Base-by-base conservation (phyloP, 2,329 filamentous ascomycete genomes). In the Hypoxylon rubiginosum region DNA sequence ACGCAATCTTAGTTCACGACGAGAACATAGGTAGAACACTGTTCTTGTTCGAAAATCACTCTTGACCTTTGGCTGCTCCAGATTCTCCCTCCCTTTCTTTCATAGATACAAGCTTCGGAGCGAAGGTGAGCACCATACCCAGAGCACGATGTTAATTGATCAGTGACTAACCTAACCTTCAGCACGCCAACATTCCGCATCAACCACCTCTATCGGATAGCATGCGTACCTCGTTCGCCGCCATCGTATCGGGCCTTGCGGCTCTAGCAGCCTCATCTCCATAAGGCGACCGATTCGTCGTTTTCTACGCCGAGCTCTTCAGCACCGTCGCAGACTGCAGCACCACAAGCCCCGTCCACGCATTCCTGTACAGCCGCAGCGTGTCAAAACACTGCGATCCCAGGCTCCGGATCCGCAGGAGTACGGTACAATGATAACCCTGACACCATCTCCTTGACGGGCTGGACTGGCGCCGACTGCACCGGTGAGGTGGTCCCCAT, bases 281-380 rank as follows among this genome's bases (percentile, higher is more conserved):
- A 26, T 43, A 32, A 21, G 21, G 9, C 21, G 50, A 59, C 34
- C 34, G 28, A 8, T 53, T 56, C 8, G 34, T 17, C 13, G 26
- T 60, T 30, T 60, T 60, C 56, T 46, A 26, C 45, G 62, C 62
- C 4, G 51, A 64, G 26, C 45, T 64, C 30, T 64, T 50, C 61
- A 55, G 8, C 50, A 30, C 50, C 1, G 24, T 21, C 4, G n/a
- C 50, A 7, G 50, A 59, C 54, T 66, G 64, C 50, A 52, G 51
- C 50, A 34, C 19, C 1, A 63, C 59, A 1, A 21, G 46, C 28
- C 59, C 43, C 36, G 19, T 56, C n/a, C 50, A 49, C 7, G 54
- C 54, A 3, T 66, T 63, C 39, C 43, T 66, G 3, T 63, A 66
- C 49, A 56, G 54, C 50, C 43, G 58, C 21, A 59, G 55, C 49